Base-by-base conservation (phyloP, 2,329 filamentous ascomycete species). In the Cadophora gregata region DNA sequence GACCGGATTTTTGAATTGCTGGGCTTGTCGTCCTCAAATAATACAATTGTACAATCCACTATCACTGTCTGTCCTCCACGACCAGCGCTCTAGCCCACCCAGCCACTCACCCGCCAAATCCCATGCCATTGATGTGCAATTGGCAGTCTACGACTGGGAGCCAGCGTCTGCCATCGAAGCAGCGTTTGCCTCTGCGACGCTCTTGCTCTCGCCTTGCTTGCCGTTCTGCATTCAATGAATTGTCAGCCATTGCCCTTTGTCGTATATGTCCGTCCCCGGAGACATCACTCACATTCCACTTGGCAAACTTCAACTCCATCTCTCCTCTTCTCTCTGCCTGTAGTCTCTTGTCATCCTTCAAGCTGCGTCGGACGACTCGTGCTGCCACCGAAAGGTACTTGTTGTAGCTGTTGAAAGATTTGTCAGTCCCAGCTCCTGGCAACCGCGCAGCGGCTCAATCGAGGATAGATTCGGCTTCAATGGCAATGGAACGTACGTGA, bases 371-470 rank as follows among this genome's bases (percentile, higher is more conserved):
- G 81, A 99, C 92, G 79, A 93, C 92, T 82, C 94, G 93, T 82
- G 94, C 89, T 78, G 96, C 93, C 84, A 99, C 88, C 79, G 94
- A 90, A 80, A 99, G 90, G 90, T 97, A 98, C 85, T 94, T 96
- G 91, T 99, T 99, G 93, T 99, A 99, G 85, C 96, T 99, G 81
- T 79, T 73, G 62, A 77, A 81, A 78, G 81, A 42, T 67, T 72
- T 63, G 71, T 78, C 62, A 78, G 75, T 71, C 51, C 24, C 65
- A 62, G 51, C 69, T 67, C 64, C 56, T 59, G 27, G 31, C 24
- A 24, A 36, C 61, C 27, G 42, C 36, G 59, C 47, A 61, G 10
- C 42, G 24, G 27, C 67, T 76, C 73, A 69, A 69, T 73, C 68
- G 64, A 12, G 55, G 21, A 21, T 9, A 10, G 27, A 56, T 24